Percentiles rank a stretch among this genome's conserved stretches.
Conservation (phyloP, 805 yeast genomes). For the Yamadazyma philogaea region DNA sequence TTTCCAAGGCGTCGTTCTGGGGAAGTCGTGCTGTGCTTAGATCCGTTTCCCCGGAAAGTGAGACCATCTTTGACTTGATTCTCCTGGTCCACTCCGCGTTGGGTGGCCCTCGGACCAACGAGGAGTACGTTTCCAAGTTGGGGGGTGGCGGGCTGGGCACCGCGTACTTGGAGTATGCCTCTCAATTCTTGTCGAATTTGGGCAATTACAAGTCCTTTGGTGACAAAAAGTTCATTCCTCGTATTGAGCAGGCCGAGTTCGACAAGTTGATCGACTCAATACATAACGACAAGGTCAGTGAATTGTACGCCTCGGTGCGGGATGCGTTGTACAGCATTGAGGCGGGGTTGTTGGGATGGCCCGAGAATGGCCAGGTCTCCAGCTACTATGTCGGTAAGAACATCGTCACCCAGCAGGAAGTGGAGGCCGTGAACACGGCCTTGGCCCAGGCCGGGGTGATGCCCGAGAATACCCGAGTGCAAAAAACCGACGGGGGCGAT, state of each 20-base stretch:
- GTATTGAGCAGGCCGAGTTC: conserved; percentile 48
- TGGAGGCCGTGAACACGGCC: conserved; percentile 63
- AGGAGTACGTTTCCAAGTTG: conserved; percentile 38
- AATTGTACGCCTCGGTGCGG: conserved; percentile 42
- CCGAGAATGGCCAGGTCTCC: conserved; percentile 70
- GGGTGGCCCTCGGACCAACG: conserved; percentile 40
- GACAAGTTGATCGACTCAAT: conserved; percentile 42
- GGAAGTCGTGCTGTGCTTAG: conserved; percentile 79
- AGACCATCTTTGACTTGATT: conserved; percentile 68
- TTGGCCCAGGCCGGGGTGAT: conserved; percentile 60
- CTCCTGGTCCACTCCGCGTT: conserved; percentile 53
- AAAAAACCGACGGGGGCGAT: conserved; percentile 45
- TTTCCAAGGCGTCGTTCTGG: conserved; percentile 78
- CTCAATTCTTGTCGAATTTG: conserved; percentile 69
- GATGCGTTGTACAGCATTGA: conserved; percentile 52
- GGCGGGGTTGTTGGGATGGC: conserved; percentile 63
- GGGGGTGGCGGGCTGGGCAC: conserved; percentile 21
- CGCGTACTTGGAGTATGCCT: conserved; percentile 66
- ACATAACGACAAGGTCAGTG: conserved; percentile 30
- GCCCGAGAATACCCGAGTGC: conserved; percentile 80
- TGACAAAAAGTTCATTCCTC: conserved; percentile 81
- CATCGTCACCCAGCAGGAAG: conserved; percentile 54
- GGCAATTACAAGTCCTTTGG: conserved; percentile 88
- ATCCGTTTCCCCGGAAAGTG: conserved; percentile 81
- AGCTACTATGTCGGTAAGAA: conserved; percentile 58